Percentiles rank a stretch among this genome's conserved stretches.
Evolutionary conservation across 768 basidiomycete genomes (phyloP).

Genomic region (Lactifluus hygrophoroides): DNA sequence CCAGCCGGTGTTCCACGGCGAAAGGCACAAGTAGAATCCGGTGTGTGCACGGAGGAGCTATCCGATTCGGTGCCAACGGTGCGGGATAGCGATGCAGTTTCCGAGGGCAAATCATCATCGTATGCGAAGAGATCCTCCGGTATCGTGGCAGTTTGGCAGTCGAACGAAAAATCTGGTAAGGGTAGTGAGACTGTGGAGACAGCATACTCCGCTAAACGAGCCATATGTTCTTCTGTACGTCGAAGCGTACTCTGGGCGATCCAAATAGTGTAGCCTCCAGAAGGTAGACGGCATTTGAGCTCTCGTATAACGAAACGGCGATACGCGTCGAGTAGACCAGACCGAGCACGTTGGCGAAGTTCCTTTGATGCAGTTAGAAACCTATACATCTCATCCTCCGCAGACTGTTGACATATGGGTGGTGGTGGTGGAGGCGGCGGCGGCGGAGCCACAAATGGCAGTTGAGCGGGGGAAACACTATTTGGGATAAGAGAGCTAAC

Average conservation of each 20-base stretch:
- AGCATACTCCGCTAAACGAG: constrained; percentile 19
- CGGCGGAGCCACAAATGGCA: constrained; percentile 4
- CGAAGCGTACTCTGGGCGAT: constrained; percentile 46
- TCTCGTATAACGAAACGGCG: constrained; percentile 52
- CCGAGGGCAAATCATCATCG: constrained; percentile 25
- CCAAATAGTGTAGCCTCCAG: constrained; percentile 45
- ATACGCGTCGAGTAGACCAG: constrained; percentile 58
- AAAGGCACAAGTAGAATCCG: constrained; percentile 24
- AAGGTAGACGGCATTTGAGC: constrained; percentile 29
- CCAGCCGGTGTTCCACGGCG: constrained; percentile 22
- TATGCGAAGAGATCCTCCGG: constrained; percentile 28
- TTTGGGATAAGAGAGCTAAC: constrained; percentile 17
- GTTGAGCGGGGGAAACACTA: neutral
- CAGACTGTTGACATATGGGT: constrained; percentile 7
- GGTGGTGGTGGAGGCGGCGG: constrained; percentile 22
- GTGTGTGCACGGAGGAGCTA: constrained; percentile 42
- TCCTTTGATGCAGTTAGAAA: constrained; percentile 26
- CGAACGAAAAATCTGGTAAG: constrained; percentile 10
- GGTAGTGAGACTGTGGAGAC: constrained; percentile 10
- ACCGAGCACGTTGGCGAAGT: constrained; percentile 55
- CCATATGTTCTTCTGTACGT: constrained; percentile 32
- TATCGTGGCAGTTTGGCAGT: constrained; percentile 3
- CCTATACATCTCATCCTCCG: constrained; percentile 10
- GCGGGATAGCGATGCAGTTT: constrained; percentile 14
- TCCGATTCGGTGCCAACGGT: constrained; percentile 34